Percentiles rank a stretch among this genome's conserved stretches.
phyloP scores from a whole-genome alignment of 805 yeast species.

The Myxozyma sirexii region DNA sequence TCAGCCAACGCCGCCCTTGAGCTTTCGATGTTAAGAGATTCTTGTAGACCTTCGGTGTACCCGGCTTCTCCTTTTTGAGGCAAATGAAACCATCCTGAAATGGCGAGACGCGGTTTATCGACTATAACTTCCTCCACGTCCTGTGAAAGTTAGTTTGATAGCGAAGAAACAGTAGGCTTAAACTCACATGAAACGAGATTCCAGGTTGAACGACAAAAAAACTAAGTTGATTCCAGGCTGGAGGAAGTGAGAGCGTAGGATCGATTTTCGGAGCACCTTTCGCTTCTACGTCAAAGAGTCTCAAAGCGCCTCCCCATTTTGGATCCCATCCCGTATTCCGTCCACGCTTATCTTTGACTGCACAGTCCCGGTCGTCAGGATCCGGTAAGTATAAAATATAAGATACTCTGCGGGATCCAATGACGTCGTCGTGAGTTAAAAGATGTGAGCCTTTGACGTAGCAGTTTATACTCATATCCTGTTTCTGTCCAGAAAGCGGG shows the following conservation, averaged over 20 bases:
- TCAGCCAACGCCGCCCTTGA: slow-evolving; percentile 48
- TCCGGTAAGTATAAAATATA: slow-evolving; percentile 92
- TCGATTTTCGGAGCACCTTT: slow-evolving; percentile 91
- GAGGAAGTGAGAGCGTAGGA: slow-evolving; percentile 67
- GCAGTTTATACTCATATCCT: slow-evolving; percentile 90
- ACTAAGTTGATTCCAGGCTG: slow-evolving; percentile 95
- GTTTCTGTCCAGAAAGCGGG: slow-evolving; percentile 82
- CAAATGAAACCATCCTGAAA: slow-evolving; percentile 98
- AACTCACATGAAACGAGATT: slow-evolving; percentile 69
- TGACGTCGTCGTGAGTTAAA: slow-evolving; percentile 95
- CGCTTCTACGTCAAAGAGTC: slow-evolving; percentile 81
- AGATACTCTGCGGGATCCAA: slow-evolving; percentile 90
- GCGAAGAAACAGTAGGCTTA: neutral
- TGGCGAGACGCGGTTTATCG: slow-evolving; percentile 85
- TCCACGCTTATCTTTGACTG: slow-evolving; percentile 1
- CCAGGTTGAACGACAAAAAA: slow-evolving; percentile 97
- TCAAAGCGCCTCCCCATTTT: slow-evolving; percentile 88
- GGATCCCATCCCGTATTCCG: slow-evolving; percentile 65
- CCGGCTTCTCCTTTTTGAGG: slow-evolving; percentile 95
- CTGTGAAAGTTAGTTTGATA: neutral
- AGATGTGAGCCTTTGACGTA: slow-evolving; percentile 93
- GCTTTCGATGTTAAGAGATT: slow-evolving; percentile 37
- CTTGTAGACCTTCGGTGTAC: slow-evolving; percentile 78
- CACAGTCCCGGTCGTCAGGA: slow-evolving; percentile 61
- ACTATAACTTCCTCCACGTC: slow-evolving; percentile 97